Evolutionary conservation across 345 rosid genomes (phyloP).

Genomic region (Eucalyptus albens): DNA sequence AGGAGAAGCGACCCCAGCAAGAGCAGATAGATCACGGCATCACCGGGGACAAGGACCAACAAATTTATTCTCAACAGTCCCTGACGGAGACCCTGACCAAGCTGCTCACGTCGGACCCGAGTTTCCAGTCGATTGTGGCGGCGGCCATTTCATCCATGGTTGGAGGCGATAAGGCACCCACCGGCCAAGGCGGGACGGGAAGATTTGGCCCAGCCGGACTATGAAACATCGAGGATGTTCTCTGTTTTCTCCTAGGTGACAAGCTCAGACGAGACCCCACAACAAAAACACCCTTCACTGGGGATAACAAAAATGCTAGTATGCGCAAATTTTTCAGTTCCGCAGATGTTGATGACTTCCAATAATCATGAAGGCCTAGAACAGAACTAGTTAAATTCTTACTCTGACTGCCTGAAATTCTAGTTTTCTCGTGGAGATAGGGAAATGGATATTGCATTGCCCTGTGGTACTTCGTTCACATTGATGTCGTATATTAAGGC

Average conservation of each 20-base stretch:
- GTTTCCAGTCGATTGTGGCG: conserved; percentile 51
- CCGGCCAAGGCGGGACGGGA: conserved; percentile 1
- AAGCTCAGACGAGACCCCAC: background rate
- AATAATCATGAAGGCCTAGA: background rate
- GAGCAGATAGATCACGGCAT: background rate
- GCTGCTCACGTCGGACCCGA: conserved; percentile 54
- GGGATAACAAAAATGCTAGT: background rate
- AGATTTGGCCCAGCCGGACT: background rate
- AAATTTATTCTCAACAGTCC: conserved; percentile 8
- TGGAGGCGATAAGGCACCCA: background rate
- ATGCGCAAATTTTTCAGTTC: background rate
- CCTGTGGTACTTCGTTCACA: background rate
- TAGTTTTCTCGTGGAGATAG: background rate
- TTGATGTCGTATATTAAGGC: background rate
- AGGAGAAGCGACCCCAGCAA: background rate
- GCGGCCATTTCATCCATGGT: conserved; percentile 72
- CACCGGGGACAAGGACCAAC: background rate
- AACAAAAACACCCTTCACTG: background rate
- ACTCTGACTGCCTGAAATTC: background rate
- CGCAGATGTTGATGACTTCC: background rate
- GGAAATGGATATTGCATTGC: background rate
- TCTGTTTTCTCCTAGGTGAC: background rate
- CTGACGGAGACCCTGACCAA: conserved; percentile 60
- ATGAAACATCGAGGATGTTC: background rate
- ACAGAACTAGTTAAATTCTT: background rate